A percentile compares a stretch with the other conserved stretches of the same genome.
Evolutionary conservation across 1,139 yeast species (phyloP).

Genomic region (Geotrichum candidum): DNA sequence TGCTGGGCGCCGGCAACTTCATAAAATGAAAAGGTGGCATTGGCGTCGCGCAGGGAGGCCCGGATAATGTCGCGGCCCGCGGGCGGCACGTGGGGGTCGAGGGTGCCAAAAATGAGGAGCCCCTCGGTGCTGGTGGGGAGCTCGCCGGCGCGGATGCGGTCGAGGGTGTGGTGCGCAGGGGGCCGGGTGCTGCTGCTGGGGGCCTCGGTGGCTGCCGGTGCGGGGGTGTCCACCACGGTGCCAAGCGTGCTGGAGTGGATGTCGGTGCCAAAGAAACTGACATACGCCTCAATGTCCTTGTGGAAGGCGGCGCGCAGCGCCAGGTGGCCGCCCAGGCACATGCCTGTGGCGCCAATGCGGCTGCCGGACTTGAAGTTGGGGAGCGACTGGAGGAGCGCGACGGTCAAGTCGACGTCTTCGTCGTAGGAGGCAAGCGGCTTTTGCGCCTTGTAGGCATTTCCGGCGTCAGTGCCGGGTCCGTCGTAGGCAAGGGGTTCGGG

Average conservation of each 20-base stretch:
- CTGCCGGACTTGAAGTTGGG: constrained; percentile 56
- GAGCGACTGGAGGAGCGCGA: constrained; percentile 49
- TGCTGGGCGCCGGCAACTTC: constrained; percentile 79
- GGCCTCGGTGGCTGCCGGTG: neutral
- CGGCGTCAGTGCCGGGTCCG: constrained; percentile 66
- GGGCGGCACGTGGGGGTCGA: constrained; percentile 76
- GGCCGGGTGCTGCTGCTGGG: neutral
- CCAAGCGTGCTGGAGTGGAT: constrained; percentile 65
- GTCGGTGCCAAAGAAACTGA: constrained; percentile 78
- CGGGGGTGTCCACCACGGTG: constrained; percentile 45
- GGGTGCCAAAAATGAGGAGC: constrained; percentile 67
- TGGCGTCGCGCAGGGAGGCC: constrained; percentile 50
- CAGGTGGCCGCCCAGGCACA: constrained; percentile 83
- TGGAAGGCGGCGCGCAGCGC: constrained; percentile 72
- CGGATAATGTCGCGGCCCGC: constrained; percentile 73
- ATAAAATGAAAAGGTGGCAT: constrained; percentile 60
- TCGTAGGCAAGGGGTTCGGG: constrained; percentile 67
- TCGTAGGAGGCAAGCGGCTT: constrained; percentile 70
- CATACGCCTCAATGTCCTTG: constrained; percentile 57
- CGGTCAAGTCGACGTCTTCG: constrained; percentile 60
- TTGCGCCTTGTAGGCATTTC: constrained; percentile 59
- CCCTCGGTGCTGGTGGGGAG: constrained; percentile 48
- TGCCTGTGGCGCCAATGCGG: constrained; percentile 73
- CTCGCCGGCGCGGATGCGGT: constrained; percentile 45
- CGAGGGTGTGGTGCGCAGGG: constrained; percentile 46